Evolutionary conservation across 805 yeast species (phyloP).

Genomic region (Candida cerambycidarum): DNA sequence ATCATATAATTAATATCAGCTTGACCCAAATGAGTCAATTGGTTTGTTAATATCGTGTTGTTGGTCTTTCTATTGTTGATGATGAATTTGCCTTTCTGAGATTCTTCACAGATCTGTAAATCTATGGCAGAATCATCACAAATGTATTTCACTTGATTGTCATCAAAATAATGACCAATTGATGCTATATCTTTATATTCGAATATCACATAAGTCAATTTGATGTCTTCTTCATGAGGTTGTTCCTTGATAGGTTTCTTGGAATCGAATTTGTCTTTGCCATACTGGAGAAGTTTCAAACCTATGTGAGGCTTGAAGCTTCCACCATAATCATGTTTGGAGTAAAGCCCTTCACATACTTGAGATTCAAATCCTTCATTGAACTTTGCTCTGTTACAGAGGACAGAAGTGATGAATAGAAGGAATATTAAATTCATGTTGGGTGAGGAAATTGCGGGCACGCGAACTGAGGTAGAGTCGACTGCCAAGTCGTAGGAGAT

Average conservation of each 20-base stretch:
- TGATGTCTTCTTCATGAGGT: conserved; percentile 33
- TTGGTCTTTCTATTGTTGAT: conserved; percentile 46
- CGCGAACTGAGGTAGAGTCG: no score
- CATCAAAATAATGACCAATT: conserved; percentile 55
- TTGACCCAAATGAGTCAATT: conserved; percentile 56
- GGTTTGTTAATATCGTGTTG: conserved; percentile 57
- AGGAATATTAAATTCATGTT: conserved; percentile 1
- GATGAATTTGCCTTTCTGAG: conserved; percentile 63
- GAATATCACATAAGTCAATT: conserved; percentile 70
- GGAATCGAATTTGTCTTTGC: conserved; percentile 27
- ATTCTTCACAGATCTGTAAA: conserved; percentile 49
- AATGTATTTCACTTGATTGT: conserved; percentile 51
- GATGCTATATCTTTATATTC: conserved; percentile 76
- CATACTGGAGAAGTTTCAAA: conserved; percentile 28
- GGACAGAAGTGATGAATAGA: conserved; percentile 4
- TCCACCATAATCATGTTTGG: conserved; percentile 87
- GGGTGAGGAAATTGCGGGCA: no score
- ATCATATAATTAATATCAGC: conserved; percentile 65
- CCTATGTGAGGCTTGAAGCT: conserved; percentile 45
- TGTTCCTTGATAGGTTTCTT: conserved; percentile 21
- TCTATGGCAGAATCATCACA: conserved; percentile 75
- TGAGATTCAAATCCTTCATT: conserved; percentile 49
- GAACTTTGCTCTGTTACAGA: conserved; percentile 44
- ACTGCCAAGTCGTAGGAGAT: no score
- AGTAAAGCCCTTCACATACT: conserved; percentile 87